phyloP scores from a whole-genome alignment of 2,329 filamentous ascomycete species.

The Fusarium siculi region DNA sequence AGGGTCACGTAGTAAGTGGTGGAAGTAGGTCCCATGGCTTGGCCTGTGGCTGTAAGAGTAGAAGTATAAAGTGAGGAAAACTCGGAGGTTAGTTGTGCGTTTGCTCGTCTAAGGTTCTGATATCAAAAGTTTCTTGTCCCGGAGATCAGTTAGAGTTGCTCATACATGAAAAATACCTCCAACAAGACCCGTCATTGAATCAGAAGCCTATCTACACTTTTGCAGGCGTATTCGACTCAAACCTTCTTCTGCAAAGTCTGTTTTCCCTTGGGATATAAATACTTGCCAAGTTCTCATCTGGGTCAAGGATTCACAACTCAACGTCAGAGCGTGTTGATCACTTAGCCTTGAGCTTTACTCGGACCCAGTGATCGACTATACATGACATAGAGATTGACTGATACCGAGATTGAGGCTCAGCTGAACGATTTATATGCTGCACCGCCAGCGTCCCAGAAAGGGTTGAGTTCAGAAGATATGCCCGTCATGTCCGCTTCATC shows the following conservation, averaged over 20 bases:
- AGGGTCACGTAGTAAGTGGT: neutral
- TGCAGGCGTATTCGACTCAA: neutral
- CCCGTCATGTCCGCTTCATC: constrained; percentile 18
- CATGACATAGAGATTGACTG: constrained; percentile 37
- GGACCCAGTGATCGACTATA: constrained; percentile 32
- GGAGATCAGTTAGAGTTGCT: neutral
- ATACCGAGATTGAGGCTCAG: constrained; percentile 36
- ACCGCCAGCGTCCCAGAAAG: neutral
- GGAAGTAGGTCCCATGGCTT: constrained; percentile 8
- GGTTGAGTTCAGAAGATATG: constrained; percentile 2
- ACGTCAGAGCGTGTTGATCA: constrained; percentile 39
- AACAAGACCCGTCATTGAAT: neutral
- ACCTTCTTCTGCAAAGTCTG: neutral
- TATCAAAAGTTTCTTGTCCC: neutral
- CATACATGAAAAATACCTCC: neutral
- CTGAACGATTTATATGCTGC: constrained; percentile 22
- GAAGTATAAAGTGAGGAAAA: constrained; percentile 27
- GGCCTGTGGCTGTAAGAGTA: neutral
- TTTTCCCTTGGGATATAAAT: neutral
- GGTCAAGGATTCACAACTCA: constrained; percentile 21
- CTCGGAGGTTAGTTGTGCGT: neutral
- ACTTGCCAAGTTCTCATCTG: constrained; percentile 11
- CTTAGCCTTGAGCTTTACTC: constrained; percentile 1
- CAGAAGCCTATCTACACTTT: neutral
- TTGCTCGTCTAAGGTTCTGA: constrained; percentile 8